Evolutionary conservation across 2,329 filamentous ascomycete genomes (phyloP), one percentile per base, ranked within the genome.

Genomic region (Dactylellina drechsleri): DNA sequence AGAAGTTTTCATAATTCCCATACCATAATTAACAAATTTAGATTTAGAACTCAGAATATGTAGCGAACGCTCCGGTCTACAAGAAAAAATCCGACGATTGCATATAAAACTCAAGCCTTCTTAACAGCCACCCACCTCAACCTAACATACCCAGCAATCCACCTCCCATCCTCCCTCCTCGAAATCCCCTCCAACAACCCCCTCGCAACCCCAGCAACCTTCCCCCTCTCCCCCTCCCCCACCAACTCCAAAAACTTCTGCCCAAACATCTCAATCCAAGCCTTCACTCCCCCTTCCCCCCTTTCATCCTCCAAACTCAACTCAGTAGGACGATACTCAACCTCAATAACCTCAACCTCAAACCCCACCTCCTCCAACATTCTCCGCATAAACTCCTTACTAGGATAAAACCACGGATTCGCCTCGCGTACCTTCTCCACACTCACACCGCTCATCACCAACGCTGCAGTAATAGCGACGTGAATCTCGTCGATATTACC

Each of bases 261-360:
- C 16, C 77, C 77, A 77, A 79, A 79, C 59, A 79, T 71, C 67
- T 74, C 71, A 54, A 79, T 76, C 78, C 78, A 79, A 41, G 74
- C 77, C 50, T 74, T 67, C 28, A 78, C 60, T 49, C 78, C 78
- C 4, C 76, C 77, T 12, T 76, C 76, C 56, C 65, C 65, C 0
- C 52, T 8, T 10, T 41, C 57, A 56, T 65, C 66, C 13, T 61
- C 60, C n/a, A 59, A 18, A 58, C 77, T 77, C 56, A 79, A 59
- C 59, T 71, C 72, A 54, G 78, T 79, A 64, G 77, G 78, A 49
- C 78, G 40, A 45, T 72, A 57, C 54, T 78, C 78, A 43, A 47
- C 58, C 77, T 78, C 77, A 36, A 77, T 53, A 13, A 72, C 36
- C 49, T 79, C 77, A 0, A 79, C 73, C 2, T 50, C 66, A 53